phyloP scores from a whole-genome alignment of 2,329 filamentous ascomycete genomes.

The Mycogone perniciosa region DNA sequence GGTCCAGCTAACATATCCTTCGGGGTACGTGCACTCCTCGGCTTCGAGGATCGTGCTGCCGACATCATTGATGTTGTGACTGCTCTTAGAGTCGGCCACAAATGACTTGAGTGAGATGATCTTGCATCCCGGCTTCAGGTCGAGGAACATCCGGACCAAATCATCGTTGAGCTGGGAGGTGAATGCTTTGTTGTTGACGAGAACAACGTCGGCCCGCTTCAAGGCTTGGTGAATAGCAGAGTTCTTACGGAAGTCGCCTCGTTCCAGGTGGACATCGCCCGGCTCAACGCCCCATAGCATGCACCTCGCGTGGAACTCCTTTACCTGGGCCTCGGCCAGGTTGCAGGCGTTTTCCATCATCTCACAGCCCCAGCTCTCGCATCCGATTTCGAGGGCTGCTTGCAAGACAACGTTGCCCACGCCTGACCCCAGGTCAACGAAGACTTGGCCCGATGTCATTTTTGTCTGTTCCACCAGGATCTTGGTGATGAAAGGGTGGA shows the following conservation, averaged over 20 bases:
- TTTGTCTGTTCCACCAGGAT: conserved; percentile 71
- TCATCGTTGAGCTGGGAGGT: conserved; percentile 78
- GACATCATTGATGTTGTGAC: conserved; percentile 70
- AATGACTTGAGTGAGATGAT: conserved; percentile 92
- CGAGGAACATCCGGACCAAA: conserved; percentile 82
- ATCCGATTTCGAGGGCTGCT: conserved; percentile 86
- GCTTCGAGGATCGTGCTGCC: conserved; percentile 77
- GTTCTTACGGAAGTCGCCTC: conserved; percentile 78
- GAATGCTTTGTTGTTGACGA: conserved; percentile 98
- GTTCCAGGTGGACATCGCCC: conserved; percentile 71
- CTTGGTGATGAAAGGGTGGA: conserved; percentile 74
- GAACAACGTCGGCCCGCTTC: conserved; percentile 82
- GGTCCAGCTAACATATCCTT: conserved; percentile 87
- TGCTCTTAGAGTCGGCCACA: conserved; percentile 70
- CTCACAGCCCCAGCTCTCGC: conserved; percentile 93
- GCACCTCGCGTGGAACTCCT: conserved; percentile 79
- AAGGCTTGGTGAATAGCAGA: conserved; percentile 64
- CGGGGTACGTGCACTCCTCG: conserved; percentile 53
- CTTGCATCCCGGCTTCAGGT: conserved; percentile 83
- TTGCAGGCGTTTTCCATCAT: conserved; percentile 88
- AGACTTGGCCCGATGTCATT: conserved; percentile 77
- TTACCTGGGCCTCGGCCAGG: conserved; percentile 71
- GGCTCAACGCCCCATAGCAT: conserved; percentile 81
- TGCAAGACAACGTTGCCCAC: conserved; percentile 95
- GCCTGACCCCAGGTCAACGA: conserved; percentile 91